Conservation (phyloP, 208 protist species). For the Leishmania braziliensis region DNA sequence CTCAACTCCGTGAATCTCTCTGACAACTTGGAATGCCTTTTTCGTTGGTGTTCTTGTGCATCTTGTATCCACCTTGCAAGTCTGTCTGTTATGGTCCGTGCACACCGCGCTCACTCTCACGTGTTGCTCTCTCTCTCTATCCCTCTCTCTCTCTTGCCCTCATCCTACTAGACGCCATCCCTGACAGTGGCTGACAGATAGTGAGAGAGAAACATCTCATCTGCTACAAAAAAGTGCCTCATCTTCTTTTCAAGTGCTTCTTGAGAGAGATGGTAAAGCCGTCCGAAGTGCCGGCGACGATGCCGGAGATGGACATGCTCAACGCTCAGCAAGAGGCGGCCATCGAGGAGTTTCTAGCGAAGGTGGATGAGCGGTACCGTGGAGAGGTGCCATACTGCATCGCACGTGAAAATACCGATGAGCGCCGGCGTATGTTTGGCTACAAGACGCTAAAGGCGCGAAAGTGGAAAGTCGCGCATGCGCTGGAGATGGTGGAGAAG, state of each 20-base stretch:
- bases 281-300: conserved; percentile 36
- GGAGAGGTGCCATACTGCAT: conserved; percentile 41
- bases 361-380: conserved; percentile 28
- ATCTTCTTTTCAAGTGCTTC: no score
- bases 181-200: no score
- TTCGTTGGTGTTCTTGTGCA: not conserved
- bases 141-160: not conserved
- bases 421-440: conserved; percentile 43
- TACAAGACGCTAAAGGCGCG: conserved; percentile 75
- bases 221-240: no score
- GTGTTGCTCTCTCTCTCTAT: not conserved
- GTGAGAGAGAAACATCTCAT: no score
- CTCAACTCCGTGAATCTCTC: not conserved
- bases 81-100: no score
- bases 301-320: conserved; percentile 61
- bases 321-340: conserved; percentile 28
- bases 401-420: conserved; percentile 29
- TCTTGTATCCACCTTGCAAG: not conserved
- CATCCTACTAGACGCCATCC: no score
- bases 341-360: conserved; percentile 38
- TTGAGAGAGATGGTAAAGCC: conserved; percentile 42
- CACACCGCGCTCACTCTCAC: not conserved
- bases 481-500: conserved; percentile 54
- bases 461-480: conserved; percentile 53
- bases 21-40: not conserved